Conservation (phyloP, 345 rosid genomes). For the Camelina hispida region DNA sequence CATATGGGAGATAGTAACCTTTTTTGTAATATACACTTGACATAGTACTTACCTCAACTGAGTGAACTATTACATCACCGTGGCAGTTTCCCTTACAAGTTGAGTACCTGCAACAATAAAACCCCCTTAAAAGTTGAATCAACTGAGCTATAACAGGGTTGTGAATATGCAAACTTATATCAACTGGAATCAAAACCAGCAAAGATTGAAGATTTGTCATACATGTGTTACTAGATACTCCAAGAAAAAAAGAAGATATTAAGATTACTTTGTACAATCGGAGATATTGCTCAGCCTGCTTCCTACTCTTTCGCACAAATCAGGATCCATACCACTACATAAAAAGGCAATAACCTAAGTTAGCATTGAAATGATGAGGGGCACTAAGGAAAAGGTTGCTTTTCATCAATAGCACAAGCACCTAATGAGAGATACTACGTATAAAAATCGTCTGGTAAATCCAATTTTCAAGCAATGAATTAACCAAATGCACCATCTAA, state of each 20-base stretch:
- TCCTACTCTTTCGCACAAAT: slow-evolving; percentile 95
- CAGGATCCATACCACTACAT: slow-evolving; percentile 97
- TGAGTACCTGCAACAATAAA: slow-evolving; percentile 69
- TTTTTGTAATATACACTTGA: not conserved
- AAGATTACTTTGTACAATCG: slow-evolving; percentile 67
- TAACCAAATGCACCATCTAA: not conserved
- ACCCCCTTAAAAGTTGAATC: slow-evolving; percentile 6
- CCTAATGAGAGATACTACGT: not conserved
- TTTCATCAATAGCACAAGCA: not conserved
- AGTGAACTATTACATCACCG: slow-evolving; percentile 98
- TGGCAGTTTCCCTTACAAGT: slow-evolving; percentile 95
- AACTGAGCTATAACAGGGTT: not conserved
- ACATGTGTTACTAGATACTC: not conserved
- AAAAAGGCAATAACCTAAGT: slow-evolving; percentile 18
- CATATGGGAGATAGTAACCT: not conserved
- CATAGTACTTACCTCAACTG: slow-evolving; percentile 75
- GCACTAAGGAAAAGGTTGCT: not conserved
- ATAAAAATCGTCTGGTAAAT: not conserved
- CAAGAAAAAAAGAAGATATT: not conserved
- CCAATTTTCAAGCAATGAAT: not conserved
- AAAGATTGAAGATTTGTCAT: not conserved
- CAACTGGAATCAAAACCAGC: slow-evolving; percentile 2
- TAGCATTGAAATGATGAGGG: not conserved
- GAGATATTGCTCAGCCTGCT: slow-evolving; percentile 89
- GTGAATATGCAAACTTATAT: not conserved